These are phyloP conservation scores for Salmacisia buchloeana DNA, from an alignment of 1,284 basidiomycete genomes.

Conservation along the genomic window DNA sequence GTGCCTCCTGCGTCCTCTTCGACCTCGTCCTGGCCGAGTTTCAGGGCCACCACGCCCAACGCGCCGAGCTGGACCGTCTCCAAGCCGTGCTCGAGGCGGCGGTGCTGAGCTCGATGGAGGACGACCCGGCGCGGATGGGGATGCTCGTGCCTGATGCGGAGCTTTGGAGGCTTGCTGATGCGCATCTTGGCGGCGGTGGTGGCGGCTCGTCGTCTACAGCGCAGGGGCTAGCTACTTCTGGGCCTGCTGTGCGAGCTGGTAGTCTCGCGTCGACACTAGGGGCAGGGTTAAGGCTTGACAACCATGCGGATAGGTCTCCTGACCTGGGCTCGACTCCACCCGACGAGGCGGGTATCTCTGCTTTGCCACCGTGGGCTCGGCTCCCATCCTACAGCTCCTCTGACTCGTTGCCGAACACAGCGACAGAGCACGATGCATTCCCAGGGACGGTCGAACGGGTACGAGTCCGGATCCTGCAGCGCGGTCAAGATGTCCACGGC, in stretches of 20 bases:
- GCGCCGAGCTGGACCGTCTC: neutral
- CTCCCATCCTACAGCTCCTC: neutral
- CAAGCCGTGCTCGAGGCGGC: conserved; percentile 4
- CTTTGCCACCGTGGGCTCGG: neutral
- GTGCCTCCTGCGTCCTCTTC: neutral
- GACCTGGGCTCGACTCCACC: no score
- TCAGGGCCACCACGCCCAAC: neutral
- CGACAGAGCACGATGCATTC: neutral
- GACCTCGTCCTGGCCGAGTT: conserved; percentile 1
- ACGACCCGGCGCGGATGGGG: neutral
- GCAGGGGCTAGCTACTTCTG: neutral
- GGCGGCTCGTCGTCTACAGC: neutral
- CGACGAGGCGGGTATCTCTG: neutral
- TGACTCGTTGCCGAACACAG: neutral
- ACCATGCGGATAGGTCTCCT: no score
- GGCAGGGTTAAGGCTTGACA: neutral
- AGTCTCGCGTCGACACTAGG: conserved; percentile 1
- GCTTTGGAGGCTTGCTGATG: neutral
- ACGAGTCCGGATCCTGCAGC: conserved; percentile 2
- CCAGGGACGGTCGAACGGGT: no score
- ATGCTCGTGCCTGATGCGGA: neutral
- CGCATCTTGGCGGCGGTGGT: neutral
- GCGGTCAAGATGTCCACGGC: neutral
- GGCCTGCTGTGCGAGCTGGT: neutral
- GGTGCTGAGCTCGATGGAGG: neutral